Evolutionary conservation across 2,329 filamentous ascomycete genomes (phyloP), one percentile per base, ranked within the genome.

Genomic region (Purpureocillium takamizusanense): DNA sequence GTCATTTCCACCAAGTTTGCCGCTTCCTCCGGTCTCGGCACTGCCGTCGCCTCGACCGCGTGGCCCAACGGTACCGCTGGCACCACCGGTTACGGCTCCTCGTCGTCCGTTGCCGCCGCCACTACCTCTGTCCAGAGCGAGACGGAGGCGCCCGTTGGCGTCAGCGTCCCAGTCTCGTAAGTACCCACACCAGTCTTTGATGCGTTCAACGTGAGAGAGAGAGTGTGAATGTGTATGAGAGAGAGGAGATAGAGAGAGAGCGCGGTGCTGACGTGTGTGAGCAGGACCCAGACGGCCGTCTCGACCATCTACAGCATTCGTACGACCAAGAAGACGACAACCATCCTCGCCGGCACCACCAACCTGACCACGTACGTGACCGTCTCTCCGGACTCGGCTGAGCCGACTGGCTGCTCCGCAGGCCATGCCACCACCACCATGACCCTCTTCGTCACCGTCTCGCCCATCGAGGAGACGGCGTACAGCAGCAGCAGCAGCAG

Each of bases 131-230:
- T 17, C 13, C 29, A 36, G 29, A 11, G 16, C 13, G 29, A 17
- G 4, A 33, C 42, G 14, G n/a, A n/a, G n/a, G 29, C 33, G 8
- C n/a, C 32, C 4, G 12, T 23, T 16, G 46, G 44, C 27, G 44
- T 54, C 39, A 55, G 49, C 33, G 49, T 60, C 17, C 57, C 60
- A 2, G 50, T 62, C 43, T 58, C 58, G 60, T 63, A 48, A 52
- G 60, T 47, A n/a, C n/a, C n/a, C n/a, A n/a, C n/a, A n/a, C n/a
- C n/a, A n/a, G n/a, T n/a, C n/a, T n/a, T n/a, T n/a, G n/a, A n/a
- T n/a, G n/a, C n/a, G n/a, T n/a, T n/a, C n/a, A n/a, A n/a, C n/a
- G n/a, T n/a, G n/a, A n/a, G n/a, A n/a, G n/a, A n/a, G n/a, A n/a
- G n/a, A n/a, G n/a, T n/a, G n/a, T n/a, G n/a, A n/a, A n/a, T n/a